Percentiles rank a stretch among this genome's conserved stretches.
phyloP scores from a whole-genome alignment of 345 rosid genomes.

The Gossypium anomalum region DNA sequence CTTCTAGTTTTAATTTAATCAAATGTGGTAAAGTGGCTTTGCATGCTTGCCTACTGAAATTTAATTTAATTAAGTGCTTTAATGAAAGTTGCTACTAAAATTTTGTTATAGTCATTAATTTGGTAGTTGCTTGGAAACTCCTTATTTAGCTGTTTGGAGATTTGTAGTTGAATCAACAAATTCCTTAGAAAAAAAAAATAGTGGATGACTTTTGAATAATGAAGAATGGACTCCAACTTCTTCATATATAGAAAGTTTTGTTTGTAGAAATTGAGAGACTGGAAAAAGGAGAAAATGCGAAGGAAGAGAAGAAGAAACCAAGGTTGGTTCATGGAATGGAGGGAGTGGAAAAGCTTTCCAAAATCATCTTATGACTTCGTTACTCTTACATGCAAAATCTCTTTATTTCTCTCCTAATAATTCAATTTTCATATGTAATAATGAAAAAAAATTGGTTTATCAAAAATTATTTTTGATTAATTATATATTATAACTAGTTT shows the following conservation, averaged over 20 bases:
- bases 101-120: too few species aligned
- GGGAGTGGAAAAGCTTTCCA: not conserved
- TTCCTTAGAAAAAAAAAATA: not conserved
- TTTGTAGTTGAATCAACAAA: not conserved
- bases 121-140: not conserved
- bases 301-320: not conserved
- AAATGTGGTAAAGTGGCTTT: too few species aligned
- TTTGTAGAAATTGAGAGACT: not conserved
- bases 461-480: too few species aligned
- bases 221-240: not conserved
- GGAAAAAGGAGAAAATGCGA: not conserved
- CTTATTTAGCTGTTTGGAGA: not conserved
- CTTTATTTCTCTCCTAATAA: too few species aligned
- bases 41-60: too few species aligned
- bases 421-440: too few species aligned
- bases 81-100: too few species aligned
- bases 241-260: not conserved
- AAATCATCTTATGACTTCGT: not conserved
- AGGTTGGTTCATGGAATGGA: not conserved
- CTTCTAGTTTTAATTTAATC: too few species aligned
- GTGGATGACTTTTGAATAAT: conserved; percentile 2
- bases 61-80: too few species aligned
- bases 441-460: too few species aligned
- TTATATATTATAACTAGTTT: too few species aligned
- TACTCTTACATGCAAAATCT: not conserved